Evolutionary conservation across 2,329 filamentous ascomycete species (phyloP).

Genomic region (Tolypocladium paradoxum): DNA sequence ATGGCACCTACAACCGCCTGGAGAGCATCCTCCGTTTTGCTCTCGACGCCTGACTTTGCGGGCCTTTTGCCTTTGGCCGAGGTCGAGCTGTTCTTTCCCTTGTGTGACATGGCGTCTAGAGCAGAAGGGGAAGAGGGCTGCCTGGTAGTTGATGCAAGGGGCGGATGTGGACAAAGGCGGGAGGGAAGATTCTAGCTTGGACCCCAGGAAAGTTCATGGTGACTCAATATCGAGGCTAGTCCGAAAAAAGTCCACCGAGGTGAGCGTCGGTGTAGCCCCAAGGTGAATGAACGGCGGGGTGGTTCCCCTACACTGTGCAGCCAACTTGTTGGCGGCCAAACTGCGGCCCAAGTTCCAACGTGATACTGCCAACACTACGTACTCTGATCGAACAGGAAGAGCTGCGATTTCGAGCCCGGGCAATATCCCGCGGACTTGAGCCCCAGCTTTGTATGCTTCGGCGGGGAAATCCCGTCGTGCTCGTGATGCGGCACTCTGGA

Average conservation of each 20-base stretch:
- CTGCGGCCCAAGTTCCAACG: not conserved
- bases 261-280: conserved; percentile 9
- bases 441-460: too few species aligned
- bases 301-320: conserved; percentile 7
- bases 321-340: not conserved
- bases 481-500: not conserved
- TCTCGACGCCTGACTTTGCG: conserved; percentile 38
- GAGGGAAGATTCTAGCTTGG: not conserved
- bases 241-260: conserved; percentile 13
- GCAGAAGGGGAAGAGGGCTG: not conserved
- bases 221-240: conserved; percentile 18
- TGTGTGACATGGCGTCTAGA: conserved; percentile 31
- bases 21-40: conserved; percentile 46
- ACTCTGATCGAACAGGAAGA: too few species aligned
- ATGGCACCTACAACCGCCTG: conserved; percentile 41
- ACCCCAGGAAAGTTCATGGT: conserved; percentile 5
- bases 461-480: not conserved
- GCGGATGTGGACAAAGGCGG: conserved; percentile 5
- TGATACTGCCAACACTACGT: too few species aligned
- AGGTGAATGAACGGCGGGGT: not conserved
- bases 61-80: conserved; percentile 42
- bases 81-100: conserved; percentile 26
- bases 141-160: conserved; percentile 8
- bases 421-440: not conserved
- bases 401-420: too few species aligned